These are phyloP conservation scores for Pistacia vera DNA, from an alignment of 345 rosid species.

Conservation along the genomic window DNA sequence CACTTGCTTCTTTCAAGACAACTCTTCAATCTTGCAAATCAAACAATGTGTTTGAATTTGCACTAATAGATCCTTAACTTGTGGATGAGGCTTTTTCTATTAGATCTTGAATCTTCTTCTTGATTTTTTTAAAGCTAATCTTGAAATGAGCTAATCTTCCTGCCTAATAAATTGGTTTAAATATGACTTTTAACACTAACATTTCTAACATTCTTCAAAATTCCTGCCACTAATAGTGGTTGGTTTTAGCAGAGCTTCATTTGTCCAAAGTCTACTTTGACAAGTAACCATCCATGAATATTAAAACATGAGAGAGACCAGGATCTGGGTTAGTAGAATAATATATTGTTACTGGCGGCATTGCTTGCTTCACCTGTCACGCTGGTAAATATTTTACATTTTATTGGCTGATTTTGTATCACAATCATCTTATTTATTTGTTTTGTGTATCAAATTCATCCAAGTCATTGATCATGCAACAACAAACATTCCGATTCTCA, in stretches of 20 bases:
- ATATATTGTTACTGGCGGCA: neutral
- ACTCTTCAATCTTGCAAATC: neutral
- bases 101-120: neutral
- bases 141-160: neutral
- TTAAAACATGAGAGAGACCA: neutral
- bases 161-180: neutral
- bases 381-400: neutral
- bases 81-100: neutral
- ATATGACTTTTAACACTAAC: neutral
- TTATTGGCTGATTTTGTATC: neutral
- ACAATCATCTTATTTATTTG: neutral
- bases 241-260: neutral
- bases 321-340: neutral
- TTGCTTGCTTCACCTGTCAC: neutral
- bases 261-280: neutral
- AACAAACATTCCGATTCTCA: neutral
- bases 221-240: neutral
- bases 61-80: neutral
- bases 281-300: neutral
- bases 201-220: neutral
- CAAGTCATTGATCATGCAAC: neutral
- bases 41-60: neutral
- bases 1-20: neutral
- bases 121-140: neutral
- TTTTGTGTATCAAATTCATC: neutral